phyloP scores from a whole-genome alignment of 768 basidiomycete genomes.

The Collybia sordida region DNA sequence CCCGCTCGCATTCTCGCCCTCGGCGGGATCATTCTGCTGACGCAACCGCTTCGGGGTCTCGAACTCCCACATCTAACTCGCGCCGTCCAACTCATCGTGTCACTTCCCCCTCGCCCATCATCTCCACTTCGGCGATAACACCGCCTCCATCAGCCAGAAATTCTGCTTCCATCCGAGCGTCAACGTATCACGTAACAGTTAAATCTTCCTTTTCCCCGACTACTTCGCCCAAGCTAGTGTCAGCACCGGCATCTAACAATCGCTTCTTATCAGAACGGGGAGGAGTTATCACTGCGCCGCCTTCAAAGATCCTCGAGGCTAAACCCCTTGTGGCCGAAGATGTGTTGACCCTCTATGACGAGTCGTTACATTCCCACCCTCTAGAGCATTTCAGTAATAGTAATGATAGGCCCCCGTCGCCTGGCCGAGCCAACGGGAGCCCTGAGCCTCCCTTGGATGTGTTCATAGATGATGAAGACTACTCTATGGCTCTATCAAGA shows the following conservation, averaged over 20 bases:
- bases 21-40: conserved; percentile 11
- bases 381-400: neutral
- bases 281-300: neutral
- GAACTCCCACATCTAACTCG: neutral
- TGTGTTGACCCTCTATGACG: neutral
- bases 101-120: neutral
- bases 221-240: neutral
- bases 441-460: conserved; percentile 8
- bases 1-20: conserved; percentile 21
- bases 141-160: neutral
- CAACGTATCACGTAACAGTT: neutral
- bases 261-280: neutral
- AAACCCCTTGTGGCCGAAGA: neutral
- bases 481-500: conserved; percentile 17
- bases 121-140: neutral
- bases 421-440: neutral
- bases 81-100: conserved; percentile 5
- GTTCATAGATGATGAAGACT: conserved; percentile 22
- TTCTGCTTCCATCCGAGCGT: neutral
- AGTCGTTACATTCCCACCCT: neutral
- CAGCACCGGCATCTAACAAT: neutral
- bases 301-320: neutral
- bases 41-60: neutral
- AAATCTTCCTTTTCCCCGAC: neutral
- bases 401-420: neutral